Base-by-base conservation (phyloP, 2,329 filamentous ascomycete genomes). In the Arthrobotrys iridis region DNA sequence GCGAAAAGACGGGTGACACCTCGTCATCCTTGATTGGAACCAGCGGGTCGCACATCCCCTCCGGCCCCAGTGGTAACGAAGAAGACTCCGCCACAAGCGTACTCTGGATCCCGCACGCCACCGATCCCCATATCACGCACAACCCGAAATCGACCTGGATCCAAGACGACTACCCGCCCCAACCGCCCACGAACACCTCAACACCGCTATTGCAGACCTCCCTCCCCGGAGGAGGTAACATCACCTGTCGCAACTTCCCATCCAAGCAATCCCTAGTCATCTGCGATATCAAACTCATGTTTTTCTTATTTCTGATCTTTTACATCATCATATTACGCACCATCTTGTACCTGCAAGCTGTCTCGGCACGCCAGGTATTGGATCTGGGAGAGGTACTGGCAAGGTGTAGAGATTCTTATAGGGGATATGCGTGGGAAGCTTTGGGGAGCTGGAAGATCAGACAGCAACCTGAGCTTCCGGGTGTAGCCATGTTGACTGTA, bases 401-500 rank as follows among this genome's bases (percentile, higher is more conserved):
- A 11, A 50, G 48, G 18, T 46, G 57, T 20, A 57, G 63, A 26
- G 71, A 75, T 30, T 62, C 50, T 7, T 43, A 41, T 18, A 46
- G 43, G 3, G 71, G 63, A 8, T 75, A 65, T 33, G 71, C 63
- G 4, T 64, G 63, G 63, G 26, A 52, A 24, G 18, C 20, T 3
- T 13, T 28, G n/a, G 71, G 71, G 0, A 75, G 71, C 43, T 64
- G 45, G 71, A 68, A 64, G 63, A 52, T 68, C 18, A 60, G 43
- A 48, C 70, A 74, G 15, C 62, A 66, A 58, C 71, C 71, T 0
- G 55, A 64, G 10, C 50, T 75, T 13, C 71, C 71, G 5, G 71
- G 15, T 33, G 33, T 75, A 0, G 63, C 57, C 1, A 68, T 75
- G 63, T 18, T 75, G 22, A 37, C 13, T 2, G 15, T 57, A 15